A percentile compares a stretch with the other conserved stretches of the same genome.
phyloP scores from a whole-genome alignment of 2,329 filamentous ascomycete genomes.

The Lasiodiplodia sp. region DNA sequence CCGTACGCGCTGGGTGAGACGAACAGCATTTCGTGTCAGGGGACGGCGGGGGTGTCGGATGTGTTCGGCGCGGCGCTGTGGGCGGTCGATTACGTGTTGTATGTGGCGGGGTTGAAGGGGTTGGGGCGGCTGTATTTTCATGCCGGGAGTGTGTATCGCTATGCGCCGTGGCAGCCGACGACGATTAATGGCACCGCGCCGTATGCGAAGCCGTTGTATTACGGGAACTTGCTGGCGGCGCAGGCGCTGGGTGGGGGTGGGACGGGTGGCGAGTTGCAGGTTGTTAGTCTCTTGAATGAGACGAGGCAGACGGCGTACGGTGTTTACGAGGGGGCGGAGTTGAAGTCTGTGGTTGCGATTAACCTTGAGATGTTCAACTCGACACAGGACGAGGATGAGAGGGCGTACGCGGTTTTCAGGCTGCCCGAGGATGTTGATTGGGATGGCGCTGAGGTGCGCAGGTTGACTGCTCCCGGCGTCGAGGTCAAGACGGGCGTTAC shows the following conservation, averaged over 20 bases:
- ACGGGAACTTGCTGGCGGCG: slow-evolving; percentile 20
- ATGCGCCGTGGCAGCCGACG: slow-evolving; percentile 13
- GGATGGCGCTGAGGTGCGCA: not conserved
- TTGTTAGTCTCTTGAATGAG: not conserved
- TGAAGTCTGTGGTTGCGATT: not conserved
- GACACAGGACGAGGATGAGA: not conserved
- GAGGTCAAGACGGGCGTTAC: not conserved
- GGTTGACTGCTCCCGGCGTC: slow-evolving; percentile 4
- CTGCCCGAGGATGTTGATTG: not conserved
- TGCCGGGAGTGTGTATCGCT: slow-evolving; percentile 49
- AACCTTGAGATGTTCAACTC: slow-evolving; percentile 14
- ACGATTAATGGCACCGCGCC: not conserved
- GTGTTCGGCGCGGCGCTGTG: slow-evolving; percentile 60
- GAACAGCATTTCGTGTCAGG: slow-evolving; percentile 39
- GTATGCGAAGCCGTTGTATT: not conserved
- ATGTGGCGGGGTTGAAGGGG: not conserved
- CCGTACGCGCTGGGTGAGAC: slow-evolving; percentile 39
- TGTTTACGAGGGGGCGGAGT: not conserved
- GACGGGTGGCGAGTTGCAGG: not conserved
- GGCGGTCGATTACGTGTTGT: slow-evolving; percentile 54
- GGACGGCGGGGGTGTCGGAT: slow-evolving; percentile 47
- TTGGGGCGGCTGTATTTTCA: slow-evolving; percentile 54
- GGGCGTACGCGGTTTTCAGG: not conserved
- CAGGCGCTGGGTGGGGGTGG: slow-evolving; percentile 1
- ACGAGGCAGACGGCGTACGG: not conserved